Evolutionary conservation across 805 yeast species (phyloP).

Genomic region (Wickerhamiella allomyrinae): DNA sequence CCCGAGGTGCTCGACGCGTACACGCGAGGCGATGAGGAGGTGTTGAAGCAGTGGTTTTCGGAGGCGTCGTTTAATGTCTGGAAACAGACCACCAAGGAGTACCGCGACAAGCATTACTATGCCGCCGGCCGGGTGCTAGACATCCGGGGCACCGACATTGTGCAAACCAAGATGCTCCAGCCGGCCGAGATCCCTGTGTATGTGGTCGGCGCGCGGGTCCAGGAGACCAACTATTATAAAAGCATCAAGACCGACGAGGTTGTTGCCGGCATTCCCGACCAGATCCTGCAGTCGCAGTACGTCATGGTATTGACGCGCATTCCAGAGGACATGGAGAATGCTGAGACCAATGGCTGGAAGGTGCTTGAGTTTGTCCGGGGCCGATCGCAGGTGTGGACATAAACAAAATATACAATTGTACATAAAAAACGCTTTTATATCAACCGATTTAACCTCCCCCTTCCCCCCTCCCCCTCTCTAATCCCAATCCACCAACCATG

Average conservation of each 20-base stretch:
- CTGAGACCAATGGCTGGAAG: conserved; percentile 95
- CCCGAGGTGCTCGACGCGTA: conserved; percentile 95
- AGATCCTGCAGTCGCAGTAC: conserved; percentile 82
- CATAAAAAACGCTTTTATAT: not conserved
- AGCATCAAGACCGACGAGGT: conserved; percentile 84
- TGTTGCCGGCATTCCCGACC: conserved; percentile 92
- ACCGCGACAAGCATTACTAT: conserved; percentile 78
- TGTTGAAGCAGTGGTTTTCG: conserved; percentile 78
- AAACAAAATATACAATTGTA: not conserved
- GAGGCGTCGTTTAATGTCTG: conserved; percentile 96
- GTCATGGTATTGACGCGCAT: conserved; percentile 91
- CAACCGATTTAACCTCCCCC: not conserved
- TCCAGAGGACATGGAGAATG: conserved; percentile 81
- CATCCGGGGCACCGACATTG: conserved; percentile 86
- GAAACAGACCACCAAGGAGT: conserved; percentile 83
- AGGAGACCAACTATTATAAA: conserved; percentile 81
- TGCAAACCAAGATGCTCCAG: conserved; percentile 72
- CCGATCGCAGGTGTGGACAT: conserved; percentile 71
- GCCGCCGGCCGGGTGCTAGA: conserved; percentile 87
- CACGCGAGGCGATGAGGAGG: conserved; percentile 74
- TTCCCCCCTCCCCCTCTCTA: no score
- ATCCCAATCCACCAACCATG: no score
- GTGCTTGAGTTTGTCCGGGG: conserved; percentile 89
- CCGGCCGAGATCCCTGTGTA: conserved; percentile 87
- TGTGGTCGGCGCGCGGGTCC: conserved; percentile 91